phyloP scores from a whole-genome alignment of 331 rosid species.

The Arachis monticola region DNA sequence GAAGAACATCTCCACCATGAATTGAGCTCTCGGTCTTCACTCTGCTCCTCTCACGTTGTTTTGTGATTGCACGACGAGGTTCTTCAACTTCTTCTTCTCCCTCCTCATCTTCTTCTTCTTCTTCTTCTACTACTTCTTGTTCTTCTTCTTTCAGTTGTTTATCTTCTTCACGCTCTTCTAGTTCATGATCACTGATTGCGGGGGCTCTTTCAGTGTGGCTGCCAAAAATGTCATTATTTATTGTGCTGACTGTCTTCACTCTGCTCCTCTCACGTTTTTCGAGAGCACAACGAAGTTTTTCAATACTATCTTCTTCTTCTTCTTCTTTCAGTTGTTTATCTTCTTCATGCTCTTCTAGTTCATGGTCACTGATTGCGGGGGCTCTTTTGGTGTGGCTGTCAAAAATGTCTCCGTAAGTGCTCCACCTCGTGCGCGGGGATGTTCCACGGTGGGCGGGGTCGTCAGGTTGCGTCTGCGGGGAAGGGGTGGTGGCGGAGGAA shows the following conservation, averaged over 20 bases:
- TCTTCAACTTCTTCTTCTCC: slow-evolving; percentile 23
- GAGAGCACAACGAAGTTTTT: too few species aligned
- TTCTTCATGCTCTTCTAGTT: neutral
- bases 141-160: too few species aligned
- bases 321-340: neutral
- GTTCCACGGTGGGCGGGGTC: neutral
- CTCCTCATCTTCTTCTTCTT: slow-evolving; percentile 10
- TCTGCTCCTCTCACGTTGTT: slow-evolving; percentile 16
- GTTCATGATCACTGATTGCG: too few species aligned
- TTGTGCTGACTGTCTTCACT: too few species aligned
- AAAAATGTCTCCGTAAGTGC: slow-evolving; percentile 42
- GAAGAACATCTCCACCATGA: neutral
- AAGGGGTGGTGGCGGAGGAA: slow-evolving; percentile 32
- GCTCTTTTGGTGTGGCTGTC: slow-evolving; percentile 12
- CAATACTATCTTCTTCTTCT: neutral
- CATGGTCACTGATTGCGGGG: neutral
- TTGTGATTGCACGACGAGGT: neutral
- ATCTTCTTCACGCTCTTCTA: too few species aligned
- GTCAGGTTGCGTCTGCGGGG: neutral
- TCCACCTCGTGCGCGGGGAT: slow-evolving; percentile 46
- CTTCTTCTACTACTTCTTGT: neutral
- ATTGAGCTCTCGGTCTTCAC: neutral
- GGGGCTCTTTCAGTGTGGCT: too few species aligned
- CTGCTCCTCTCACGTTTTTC: too few species aligned
- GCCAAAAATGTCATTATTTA: too few species aligned